phyloP scores from a whole-genome alignment of 345 rosid species.

The Eucalyptus fibrosa region DNA sequence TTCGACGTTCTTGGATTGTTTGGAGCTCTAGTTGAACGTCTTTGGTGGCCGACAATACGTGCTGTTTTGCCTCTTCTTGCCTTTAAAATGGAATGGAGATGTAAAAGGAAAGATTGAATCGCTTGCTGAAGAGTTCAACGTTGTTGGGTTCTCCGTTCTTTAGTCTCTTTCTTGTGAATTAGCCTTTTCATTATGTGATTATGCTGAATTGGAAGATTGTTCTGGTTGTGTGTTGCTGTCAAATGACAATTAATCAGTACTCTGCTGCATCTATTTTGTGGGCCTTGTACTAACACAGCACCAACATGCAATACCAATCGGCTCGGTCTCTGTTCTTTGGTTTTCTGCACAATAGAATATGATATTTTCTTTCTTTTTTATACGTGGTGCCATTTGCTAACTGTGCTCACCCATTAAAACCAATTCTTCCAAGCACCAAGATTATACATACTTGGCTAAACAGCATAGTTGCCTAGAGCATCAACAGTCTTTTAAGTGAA shows the following conservation, averaged over 20 bases:
- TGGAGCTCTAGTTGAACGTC: not conserved
- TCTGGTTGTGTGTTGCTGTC: not conserved
- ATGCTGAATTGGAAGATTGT: not conserved
- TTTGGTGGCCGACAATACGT: not conserved
- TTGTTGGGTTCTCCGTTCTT: not conserved
- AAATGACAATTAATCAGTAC: not conserved
- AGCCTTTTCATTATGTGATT: not conserved
- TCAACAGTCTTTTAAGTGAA: not conserved
- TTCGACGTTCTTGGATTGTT: not conserved
- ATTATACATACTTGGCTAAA: not conserved
- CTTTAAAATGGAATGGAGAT: not conserved
- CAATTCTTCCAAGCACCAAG: not conserved
- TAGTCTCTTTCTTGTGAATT: not conserved
- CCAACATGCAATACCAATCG: not conserved
- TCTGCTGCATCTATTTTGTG: not conserved
- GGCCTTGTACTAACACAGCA: not conserved
- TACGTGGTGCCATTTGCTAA: not conserved
- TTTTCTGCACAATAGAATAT: not conserved
- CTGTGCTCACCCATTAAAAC: not conserved
- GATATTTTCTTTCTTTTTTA: not conserved
- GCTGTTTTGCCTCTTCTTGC: not conserved
- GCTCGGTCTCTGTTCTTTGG: not conserved
- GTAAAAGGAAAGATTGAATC: not conserved
- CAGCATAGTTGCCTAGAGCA: not conserved
- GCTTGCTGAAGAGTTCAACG: not conserved